Conservation (phyloP, 768 basidiomycete genomes). For the Auricularia sp. region DNA sequence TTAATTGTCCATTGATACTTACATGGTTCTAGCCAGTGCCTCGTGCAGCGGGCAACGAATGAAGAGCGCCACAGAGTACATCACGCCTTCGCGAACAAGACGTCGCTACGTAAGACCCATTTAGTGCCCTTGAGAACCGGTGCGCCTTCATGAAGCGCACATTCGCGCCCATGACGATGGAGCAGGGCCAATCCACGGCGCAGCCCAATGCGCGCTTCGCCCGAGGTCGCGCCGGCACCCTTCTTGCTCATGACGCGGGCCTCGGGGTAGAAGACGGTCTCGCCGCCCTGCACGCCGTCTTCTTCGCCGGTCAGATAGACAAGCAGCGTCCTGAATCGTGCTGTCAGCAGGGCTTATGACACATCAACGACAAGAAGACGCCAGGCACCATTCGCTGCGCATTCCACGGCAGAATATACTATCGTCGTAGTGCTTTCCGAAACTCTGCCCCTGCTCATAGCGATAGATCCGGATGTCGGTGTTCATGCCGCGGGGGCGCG, state of each 20-base stretch:
- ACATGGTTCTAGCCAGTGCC: too few species aligned
- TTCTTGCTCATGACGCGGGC: conserved; percentile 20
- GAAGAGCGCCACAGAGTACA: neutral
- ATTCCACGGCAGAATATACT: conserved; percentile 27
- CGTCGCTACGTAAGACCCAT: conserved; percentile 62
- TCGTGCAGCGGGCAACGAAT: too few species aligned
- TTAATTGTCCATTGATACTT: too few species aligned
- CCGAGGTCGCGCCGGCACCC: conserved; percentile 26
- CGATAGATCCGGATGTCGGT: conserved; percentile 68
- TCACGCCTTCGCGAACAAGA: conserved; percentile 40
- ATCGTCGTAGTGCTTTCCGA: conserved; percentile 71
- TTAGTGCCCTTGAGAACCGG: conserved; percentile 50
- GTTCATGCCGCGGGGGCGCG: conserved; percentile 33
- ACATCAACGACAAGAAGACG: neutral
- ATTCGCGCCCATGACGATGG: conserved; percentile 64
- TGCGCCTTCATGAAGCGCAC: conserved; percentile 64
- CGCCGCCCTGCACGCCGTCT: conserved; percentile 64
- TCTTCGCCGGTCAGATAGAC: conserved; percentile 63
- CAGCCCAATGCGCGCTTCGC: conserved; percentile 39
- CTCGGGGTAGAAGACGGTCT: conserved; percentile 63
- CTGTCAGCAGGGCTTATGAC: conserved; percentile 40
- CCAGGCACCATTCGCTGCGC: neutral
- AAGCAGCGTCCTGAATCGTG: conserved; percentile 67
- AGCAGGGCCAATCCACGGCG: conserved; percentile 55
- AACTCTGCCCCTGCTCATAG: conserved; percentile 52